A percentile compares a stretch with the other conserved stretches of the same genome.
phyloP scores from a whole-genome alignment of 306 rosid genomes.

The Quercus ilex region DNA sequence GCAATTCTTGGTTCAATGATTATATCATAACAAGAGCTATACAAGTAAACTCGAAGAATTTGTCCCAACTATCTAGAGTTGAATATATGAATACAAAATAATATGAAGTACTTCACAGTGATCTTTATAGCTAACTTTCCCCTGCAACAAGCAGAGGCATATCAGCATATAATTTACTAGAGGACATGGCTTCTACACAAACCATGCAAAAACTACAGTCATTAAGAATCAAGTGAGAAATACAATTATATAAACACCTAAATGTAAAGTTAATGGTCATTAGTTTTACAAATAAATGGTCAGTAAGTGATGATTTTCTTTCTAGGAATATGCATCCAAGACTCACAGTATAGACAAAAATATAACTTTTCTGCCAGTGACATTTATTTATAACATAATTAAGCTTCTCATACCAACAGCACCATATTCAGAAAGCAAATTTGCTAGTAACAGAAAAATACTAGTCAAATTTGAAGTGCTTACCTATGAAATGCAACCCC shows the following conservation, averaged over 20 bases:
- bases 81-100: not conserved
- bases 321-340: not conserved
- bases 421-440: not conserved
- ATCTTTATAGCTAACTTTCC: not conserved
- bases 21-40: not conserved
- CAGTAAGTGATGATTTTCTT: not conserved
- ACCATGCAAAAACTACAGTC: not conserved
- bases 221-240: not conserved
- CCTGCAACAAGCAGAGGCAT: not conserved
- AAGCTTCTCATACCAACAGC: not conserved
- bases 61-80: not conserved
- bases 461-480: not conserved
- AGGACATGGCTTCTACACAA: not conserved
- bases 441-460: not conserved
- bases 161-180: not conserved
- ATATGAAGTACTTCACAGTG: no score
- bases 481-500: not conserved
- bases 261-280: not conserved
- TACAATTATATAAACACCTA: not conserved
- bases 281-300: not conserved
- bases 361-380: not conserved
- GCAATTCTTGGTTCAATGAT: not conserved
- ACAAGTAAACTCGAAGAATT: not conserved
- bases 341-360: not conserved
- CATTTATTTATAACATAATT: not conserved